phyloP scores from a whole-genome alignment of 805 yeast species.

The Isabelozyma pseudorhagii region DNA sequence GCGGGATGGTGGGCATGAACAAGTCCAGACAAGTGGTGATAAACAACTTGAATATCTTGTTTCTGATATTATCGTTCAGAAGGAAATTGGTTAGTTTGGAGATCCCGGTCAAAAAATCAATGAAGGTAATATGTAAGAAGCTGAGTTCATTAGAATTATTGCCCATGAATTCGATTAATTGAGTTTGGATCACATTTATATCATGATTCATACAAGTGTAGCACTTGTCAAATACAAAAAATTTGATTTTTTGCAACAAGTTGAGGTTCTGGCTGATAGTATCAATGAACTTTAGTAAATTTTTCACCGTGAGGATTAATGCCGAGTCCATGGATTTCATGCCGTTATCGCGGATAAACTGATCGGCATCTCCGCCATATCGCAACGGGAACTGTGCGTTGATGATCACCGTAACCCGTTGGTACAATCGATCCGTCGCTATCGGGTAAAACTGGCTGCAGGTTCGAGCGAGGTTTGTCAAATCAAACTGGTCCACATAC shows the following conservation, averaged over 20 bases:
- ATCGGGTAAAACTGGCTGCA: conserved; percentile 16
- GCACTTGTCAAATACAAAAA: conserved; percentile 34
- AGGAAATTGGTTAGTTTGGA: conserved; percentile 21
- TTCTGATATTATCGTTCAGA: conserved; percentile 18
- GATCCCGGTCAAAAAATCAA: conserved; percentile 23
- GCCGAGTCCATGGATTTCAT: conserved; percentile 27
- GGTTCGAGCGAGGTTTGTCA: conserved; percentile 20
- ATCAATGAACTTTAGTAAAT: conserved; percentile 15
- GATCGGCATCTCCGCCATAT: conserved; percentile 10
- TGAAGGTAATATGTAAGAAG: conserved; percentile 30
- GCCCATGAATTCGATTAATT: conserved; percentile 24
- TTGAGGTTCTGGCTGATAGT: conserved; percentile 14
- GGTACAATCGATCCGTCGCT: conserved; percentile 23
- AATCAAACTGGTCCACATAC: conserved; percentile 29
- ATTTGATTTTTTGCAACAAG: conserved; percentile 20
- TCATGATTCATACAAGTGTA: conserved; percentile 7
- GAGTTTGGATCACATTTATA: conserved; percentile 16
- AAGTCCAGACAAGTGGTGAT: conserved; percentile 20
- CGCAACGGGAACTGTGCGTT: conserved; percentile 23
- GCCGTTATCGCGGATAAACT: conserved; percentile 25
- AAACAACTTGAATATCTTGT: conserved; percentile 27
- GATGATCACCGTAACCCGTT: conserved; percentile 26
- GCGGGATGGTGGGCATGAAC: conserved; percentile 22
- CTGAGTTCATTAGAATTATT: conserved; percentile 18
- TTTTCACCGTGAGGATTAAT: conserved; percentile 16